phyloP scores from a whole-genome alignment of 2,329 filamentous ascomycete genomes.

The Calonectria hongkongensis region DNA sequence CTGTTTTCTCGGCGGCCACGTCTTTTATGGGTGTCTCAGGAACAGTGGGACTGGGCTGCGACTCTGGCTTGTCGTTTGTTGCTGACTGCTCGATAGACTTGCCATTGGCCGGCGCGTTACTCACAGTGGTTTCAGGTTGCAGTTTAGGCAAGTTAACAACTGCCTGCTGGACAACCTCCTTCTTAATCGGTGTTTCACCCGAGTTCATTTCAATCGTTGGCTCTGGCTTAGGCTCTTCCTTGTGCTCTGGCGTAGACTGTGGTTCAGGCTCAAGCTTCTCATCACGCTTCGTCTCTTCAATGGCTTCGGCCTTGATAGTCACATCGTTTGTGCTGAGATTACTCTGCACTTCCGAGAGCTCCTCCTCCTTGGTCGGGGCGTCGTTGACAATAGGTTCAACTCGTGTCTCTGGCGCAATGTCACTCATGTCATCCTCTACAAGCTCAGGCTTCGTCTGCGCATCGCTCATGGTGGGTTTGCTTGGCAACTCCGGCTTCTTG shows the following conservation, averaged over 20 bases:
- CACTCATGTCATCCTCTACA: not conserved
- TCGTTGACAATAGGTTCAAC: not conserved
- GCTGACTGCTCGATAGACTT: not conserved
- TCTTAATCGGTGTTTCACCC: too few species aligned
- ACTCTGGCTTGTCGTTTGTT: not conserved
- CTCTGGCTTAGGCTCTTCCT: not conserved
- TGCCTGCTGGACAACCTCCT: not conserved
- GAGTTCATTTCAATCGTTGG: too few species aligned
- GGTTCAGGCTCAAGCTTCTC: not conserved
- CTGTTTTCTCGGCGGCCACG: not conserved
- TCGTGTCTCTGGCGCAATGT: slow-evolving; percentile 1
- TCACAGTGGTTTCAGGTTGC: not conserved
- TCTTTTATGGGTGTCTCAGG: not conserved
- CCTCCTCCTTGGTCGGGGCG: not conserved
- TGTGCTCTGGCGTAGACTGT: not conserved
- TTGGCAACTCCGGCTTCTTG: not conserved
- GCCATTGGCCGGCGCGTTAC: not conserved
- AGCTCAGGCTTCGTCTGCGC: not conserved
- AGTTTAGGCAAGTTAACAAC: not conserved
- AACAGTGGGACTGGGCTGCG: not conserved
- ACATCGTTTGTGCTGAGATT: not conserved
- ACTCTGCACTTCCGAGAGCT: not conserved
- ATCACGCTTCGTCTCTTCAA: not conserved
- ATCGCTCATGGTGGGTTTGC: not conserved
- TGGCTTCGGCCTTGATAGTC: not conserved